Percentiles rank a stretch among this genome's conserved stretches.
These are phyloP conservation scores for Luffa acutangula DNA, from an alignment of 306 rosid genomes.

Conservation along the genomic window DNA sequence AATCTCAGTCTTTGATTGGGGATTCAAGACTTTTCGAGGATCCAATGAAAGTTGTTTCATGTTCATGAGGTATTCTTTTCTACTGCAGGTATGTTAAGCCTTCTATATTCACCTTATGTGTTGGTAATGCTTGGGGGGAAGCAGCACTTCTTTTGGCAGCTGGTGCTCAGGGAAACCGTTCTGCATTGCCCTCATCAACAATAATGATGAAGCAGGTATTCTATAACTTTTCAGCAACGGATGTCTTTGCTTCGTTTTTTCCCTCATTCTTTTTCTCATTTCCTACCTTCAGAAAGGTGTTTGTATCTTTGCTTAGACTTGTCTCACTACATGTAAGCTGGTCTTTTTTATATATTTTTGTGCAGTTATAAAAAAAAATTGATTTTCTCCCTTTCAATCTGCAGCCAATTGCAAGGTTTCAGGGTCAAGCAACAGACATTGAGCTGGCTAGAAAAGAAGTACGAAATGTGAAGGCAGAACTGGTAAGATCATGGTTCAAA, in stretches of 20 bases:
- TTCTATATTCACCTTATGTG: slow-evolving; percentile 86
- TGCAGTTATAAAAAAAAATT: neutral
- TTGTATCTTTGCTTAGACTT: neutral
- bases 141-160: slow-evolving; percentile 97
- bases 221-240: neutral
- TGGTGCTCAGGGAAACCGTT: slow-evolving; percentile 92
- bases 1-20: neutral
- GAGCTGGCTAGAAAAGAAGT: slow-evolving; percentile 75
- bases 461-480: slow-evolving; percentile 53
- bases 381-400: slow-evolving; percentile 12
- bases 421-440: slow-evolving; percentile 91
- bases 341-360: neutral
- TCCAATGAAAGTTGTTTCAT: neutral
- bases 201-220: slow-evolving; percentile 90
- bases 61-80: slow-evolving; percentile 1
- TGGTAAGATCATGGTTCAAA: slow-evolving; percentile 44
- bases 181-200: slow-evolving; percentile 90
- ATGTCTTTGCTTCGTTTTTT: neutral
- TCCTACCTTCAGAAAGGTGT: neutral
- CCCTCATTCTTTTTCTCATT: neutral
- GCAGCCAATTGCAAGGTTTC: slow-evolving; percentile 91
- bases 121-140: slow-evolving; percentile 99
- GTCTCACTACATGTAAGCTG: neutral
- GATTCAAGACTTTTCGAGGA: neutral
- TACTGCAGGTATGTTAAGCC: slow-evolving; percentile 63